These are phyloP conservation scores for Aureobasidium sp. DNA, from an alignment of 2,329 filamentous ascomycete species.

Conservation along the genomic window DNA sequence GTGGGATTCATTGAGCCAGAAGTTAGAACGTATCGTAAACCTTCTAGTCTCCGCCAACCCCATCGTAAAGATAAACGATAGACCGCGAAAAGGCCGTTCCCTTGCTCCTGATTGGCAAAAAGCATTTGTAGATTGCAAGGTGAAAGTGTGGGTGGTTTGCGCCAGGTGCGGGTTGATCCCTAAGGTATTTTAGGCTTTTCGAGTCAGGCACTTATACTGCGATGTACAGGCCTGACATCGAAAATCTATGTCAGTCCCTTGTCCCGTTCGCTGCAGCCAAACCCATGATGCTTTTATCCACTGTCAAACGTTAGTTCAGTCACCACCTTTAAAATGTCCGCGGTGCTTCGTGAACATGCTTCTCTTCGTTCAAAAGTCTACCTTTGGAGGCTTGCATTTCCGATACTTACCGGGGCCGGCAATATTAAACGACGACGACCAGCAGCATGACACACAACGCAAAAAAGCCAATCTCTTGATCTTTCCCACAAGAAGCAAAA, in stretches of 20 bases:
- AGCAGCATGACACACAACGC: not conserved
- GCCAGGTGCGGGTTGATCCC: not conserved
- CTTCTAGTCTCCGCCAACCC: not conserved
- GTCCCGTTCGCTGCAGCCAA: not conserved
- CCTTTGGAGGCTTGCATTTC: not conserved
- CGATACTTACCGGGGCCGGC: not conserved
- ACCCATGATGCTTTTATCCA: not conserved
- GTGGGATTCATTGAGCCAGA: not conserved
- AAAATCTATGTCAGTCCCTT: not conserved
- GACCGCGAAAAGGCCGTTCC: not conserved
- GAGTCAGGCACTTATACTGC: not conserved
- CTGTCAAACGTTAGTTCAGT: conserved; percentile 5
- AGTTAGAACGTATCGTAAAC: not conserved
- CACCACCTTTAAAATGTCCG: not conserved
- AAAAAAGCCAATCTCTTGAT: not conserved
- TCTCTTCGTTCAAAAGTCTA: not conserved
- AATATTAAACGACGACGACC: not conserved
- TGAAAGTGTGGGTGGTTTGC: not conserved
- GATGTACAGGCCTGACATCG: not conserved
- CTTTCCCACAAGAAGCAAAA: not conserved
- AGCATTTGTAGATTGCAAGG: not conserved
- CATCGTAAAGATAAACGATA: not conserved
- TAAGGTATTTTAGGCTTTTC: not conserved
- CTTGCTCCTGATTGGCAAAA: not conserved
- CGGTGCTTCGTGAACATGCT: not conserved